These are phyloP conservation scores for Rozella allomycis DNA, from an alignment of 371 early-diverging fungal genomes.

Conservation along the genomic window DNA sequence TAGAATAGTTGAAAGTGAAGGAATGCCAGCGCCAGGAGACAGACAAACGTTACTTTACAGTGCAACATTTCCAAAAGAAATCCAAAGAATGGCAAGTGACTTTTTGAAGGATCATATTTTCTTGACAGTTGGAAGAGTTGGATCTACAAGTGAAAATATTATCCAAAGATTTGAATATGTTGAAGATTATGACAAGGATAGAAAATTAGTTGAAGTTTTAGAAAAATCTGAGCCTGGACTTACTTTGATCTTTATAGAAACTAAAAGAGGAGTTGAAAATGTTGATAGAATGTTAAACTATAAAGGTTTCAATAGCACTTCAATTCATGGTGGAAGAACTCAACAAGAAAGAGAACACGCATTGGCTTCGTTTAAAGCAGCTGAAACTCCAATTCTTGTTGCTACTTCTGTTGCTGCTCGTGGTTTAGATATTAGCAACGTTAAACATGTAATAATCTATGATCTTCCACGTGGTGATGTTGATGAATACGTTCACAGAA, in stretches of 20 bases:
- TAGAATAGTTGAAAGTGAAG: constrained; percentile 79
- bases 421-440: constrained; percentile 95
- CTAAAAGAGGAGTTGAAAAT: constrained; percentile 53
- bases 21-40: constrained; percentile 53
- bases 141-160: constrained; percentile 88
- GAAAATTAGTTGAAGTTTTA: constrained; percentile 58
- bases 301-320: constrained; percentile 36
- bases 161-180: constrained; percentile 74
- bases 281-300: constrained; percentile 46
- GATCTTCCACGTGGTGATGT: constrained; percentile 96
- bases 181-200: constrained; percentile 61
- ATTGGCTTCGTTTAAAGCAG: constrained; percentile 67
- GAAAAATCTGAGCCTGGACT: constrained; percentile 32
- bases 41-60: constrained; percentile 93
- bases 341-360: constrained; percentile 92
- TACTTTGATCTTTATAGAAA: constrained; percentile 61
- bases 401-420: constrained; percentile 98
- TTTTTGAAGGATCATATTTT: constrained; percentile 82
- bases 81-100: constrained; percentile 80
- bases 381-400: constrained; percentile 79
- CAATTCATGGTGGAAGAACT: constrained; percentile 91
- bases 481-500: constrained; percentile 93
- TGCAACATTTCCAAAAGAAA: constrained; percentile 89
- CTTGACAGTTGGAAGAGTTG: constrained; percentile 82
- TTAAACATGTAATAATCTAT: constrained; percentile 84